Conservation (phyloP, 1,284 basidiomycete genomes). For the Trametes polyzona region DNA sequence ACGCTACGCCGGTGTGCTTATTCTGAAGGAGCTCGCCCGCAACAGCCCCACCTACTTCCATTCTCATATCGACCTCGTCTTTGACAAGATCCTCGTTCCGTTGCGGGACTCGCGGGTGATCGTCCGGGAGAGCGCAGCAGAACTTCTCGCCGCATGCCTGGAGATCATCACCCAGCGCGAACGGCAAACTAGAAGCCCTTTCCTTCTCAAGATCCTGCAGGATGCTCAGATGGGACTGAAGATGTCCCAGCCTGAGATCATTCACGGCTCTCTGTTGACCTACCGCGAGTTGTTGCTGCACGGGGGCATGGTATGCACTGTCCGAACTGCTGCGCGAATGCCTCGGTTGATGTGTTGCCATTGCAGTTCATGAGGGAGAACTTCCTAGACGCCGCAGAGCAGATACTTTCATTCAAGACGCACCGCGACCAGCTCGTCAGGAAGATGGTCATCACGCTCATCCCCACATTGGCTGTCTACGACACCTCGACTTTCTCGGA, state of each 20-base stretch:
- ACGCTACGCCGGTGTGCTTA: slow-evolving; percentile 84
- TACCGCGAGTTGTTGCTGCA: slow-evolving; percentile 92
- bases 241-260: slow-evolving; percentile 80
- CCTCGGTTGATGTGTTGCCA: neutral
- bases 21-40: slow-evolving; percentile 88
- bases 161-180: slow-evolving; percentile 82
- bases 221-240: slow-evolving; percentile 90
- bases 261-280: slow-evolving; percentile 93
- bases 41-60: slow-evolving; percentile 88
- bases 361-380: slow-evolving; percentile 90
- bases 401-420: slow-evolving; percentile 88
- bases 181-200: slow-evolving; percentile 66
- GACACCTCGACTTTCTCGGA: slow-evolving; percentile 91
- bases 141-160: slow-evolving; percentile 87
- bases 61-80: slow-evolving; percentile 82
- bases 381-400: slow-evolving; percentile 88
- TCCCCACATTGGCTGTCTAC: slow-evolving; percentile 93
- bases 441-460: slow-evolving; percentile 92
- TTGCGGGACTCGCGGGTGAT: slow-evolving; percentile 84
- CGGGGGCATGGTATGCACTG: slow-evolving; percentile 79
- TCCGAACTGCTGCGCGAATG: neutral
- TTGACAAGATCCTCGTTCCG: slow-evolving; percentile 91
- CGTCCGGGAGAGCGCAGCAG: slow-evolving; percentile 90
- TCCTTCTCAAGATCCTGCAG: slow-evolving; percentile 80
- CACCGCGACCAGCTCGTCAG: slow-evolving; percentile 87